phyloP scores from a whole-genome alignment of 2,329 filamentous ascomycete species.

The Cladosporium sp. region DNA sequence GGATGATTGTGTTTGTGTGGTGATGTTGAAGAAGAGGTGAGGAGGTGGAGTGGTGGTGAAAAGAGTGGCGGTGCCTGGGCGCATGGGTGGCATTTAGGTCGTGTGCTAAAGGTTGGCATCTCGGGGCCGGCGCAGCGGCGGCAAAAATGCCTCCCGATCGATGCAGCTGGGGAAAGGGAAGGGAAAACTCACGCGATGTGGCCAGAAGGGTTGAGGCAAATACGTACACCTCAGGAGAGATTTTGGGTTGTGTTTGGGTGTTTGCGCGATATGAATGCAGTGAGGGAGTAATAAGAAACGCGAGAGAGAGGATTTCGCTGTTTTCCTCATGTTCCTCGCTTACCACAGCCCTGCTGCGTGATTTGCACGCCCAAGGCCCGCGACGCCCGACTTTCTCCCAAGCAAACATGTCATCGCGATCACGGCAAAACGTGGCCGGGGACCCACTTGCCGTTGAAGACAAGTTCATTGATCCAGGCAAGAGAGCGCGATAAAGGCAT shows the following conservation, averaged over 20 bases:
- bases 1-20: neutral
- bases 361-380: neutral
- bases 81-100: constrained; percentile 4
- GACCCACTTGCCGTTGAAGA: constrained; percentile 12
- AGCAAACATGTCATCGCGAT: constrained; percentile 1
- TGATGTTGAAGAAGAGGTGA: neutral
- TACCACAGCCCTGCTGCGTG: constrained; percentile 8
- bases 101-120: constrained; percentile 16
- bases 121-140: constrained; percentile 1
- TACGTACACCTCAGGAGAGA: neutral
- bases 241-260: neutral
- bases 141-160: constrained; percentile 11
- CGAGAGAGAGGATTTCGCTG: neutral
- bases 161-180: neutral
- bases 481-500: neutral
- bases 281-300: neutral
- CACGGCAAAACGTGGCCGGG: constrained; percentile 2
- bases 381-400: neutral
- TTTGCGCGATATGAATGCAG: neutral
- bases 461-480: neutral
- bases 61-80: neutral
- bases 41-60: neutral
- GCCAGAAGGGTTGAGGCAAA: constrained; percentile 1
- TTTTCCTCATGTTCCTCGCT: neutral
- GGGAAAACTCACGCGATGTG: constrained; percentile 3